Evolutionary conservation across 1,284 basidiomycete genomes (phyloP), one percentile per base, ranked within the genome.

Genomic region (Austroboletus rostrupii): DNA sequence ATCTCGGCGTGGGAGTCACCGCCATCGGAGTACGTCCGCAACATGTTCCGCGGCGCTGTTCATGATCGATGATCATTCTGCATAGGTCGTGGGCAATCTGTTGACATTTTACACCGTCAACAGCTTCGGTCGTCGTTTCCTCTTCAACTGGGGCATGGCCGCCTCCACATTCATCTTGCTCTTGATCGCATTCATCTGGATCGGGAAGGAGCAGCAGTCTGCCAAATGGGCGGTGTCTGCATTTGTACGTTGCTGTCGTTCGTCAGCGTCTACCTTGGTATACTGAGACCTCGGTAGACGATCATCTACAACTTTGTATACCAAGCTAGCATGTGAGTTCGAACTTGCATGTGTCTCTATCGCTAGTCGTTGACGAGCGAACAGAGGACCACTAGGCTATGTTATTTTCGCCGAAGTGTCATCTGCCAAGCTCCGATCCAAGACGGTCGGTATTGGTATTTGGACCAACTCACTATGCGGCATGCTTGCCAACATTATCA

Each of bases 401-500:
- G 66, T 60, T 36, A 61, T 65, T 40, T 66, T 57, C 50, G 60
- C 64, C 7, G 55, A 65, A 42, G 47, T 67, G 17, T 64, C 65
- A 28, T 66, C 63, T 13, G 54, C 64, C 23, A 66, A 66, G 47
- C 53, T 66, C n/a, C 58, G 62, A 26, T 67, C 62, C 10, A 67
- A 63, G 53, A 68, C 62, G 19, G 56, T 66, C 13, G 62, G 65
- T 3, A 55, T 65, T n/a, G 53, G 64, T 1, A 59, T 56, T 6
- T 61, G 52, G 48, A 59, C 53, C 28, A 63, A 57, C 31, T 61
- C 60, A 20, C 44, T 64, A 1, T 66, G 57, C 13, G 47, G 50
- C 16, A 54, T 65, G 55, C 13, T 64, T 1, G 48, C 50, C 19
- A 63, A 56, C 39, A 59, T 64, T 3, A 43, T 59, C 37, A 54